phyloP scores from a whole-genome alignment of 805 yeast species.

The Suhomyces prunicola region DNA sequence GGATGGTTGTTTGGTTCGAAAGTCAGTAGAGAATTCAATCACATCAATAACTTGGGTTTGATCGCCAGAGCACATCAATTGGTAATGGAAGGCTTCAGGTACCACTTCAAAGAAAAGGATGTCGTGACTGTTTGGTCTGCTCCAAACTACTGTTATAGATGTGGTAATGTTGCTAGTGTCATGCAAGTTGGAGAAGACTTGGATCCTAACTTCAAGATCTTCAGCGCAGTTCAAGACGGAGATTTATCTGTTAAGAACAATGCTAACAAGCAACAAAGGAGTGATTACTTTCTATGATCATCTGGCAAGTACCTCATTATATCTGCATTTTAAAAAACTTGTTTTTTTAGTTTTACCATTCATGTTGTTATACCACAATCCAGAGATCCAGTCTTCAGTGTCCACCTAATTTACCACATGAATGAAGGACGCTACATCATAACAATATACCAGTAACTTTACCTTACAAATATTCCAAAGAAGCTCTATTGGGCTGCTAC shows the following conservation, averaged over 20 bases:
- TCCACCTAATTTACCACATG: neutral
- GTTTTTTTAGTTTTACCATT: neutral
- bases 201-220: slow-evolving; percentile 87
- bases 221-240: slow-evolving; percentile 93
- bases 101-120: slow-evolving; percentile 93
- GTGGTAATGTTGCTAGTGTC: slow-evolving; percentile 97
- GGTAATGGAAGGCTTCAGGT: slow-evolving; percentile 97
- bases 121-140: slow-evolving; percentile 99
- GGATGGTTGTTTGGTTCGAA: slow-evolving; percentile 96
- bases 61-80: slow-evolving; percentile 97
- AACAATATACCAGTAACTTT: neutral
- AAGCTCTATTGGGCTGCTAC: neutral
- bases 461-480: neutral
- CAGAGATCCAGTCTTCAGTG: neutral
- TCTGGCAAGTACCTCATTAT: neutral
- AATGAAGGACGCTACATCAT: neutral
- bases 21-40: slow-evolving; percentile 94
- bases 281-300: slow-evolving; percentile 41
- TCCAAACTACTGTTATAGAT: slow-evolving; percentile 94
- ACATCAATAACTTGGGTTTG: slow-evolving; percentile 81
- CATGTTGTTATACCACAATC: neutral
- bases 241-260: slow-evolving; percentile 40
- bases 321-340: neutral
- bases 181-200: slow-evolving; percentile 90
- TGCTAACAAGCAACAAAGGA: slow-evolving; percentile 40